Evolutionary conservation across 495 filamentous ascomycete genomes (phyloP), one percentile per base, ranked within the genome.

Genomic region (Aspergillus diversus): DNA sequence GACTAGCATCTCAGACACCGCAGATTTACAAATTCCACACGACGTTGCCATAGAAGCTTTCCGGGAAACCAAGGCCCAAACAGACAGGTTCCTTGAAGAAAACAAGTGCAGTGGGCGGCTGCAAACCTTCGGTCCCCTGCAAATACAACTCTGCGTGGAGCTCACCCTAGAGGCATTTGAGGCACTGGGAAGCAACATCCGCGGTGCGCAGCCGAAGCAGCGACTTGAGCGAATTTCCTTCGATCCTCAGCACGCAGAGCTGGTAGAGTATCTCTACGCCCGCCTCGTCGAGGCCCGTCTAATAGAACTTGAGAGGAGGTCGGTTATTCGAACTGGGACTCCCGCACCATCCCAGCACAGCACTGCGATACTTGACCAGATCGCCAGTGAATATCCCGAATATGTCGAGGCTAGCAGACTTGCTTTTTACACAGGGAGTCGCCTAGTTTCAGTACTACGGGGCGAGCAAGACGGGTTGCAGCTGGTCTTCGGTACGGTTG

Each of bases 151-250:
- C 0, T 80, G 76, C 46, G 55, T 79, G 1, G 71, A 74, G 2
- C 64, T 79, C 27, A 71, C 69, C 7, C 52, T 80, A 7, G 78
- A 85, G 48, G 77, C 81, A 12, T 82, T 84, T 42, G 74, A 83
- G 33, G 15, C 75, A 21, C 58, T 83, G 1, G 81, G 79, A 7
- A 78, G 65, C 34, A 32, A 63, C 4, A 57, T 85, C 5, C 60
- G 68, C 0, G 62, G 64, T 0, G 75, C 80, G 1, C 57, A 39
- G 15, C 5, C 72, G 0, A 77, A 79, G 4, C 56, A 83, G 39
- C 56, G n/a, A 0, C 57, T 85, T 0, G 11, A 69, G 0, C 74
- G 71, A 3, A 73, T 84, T 13, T 12, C 58, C 0, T 70, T 74
- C 53, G 61, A 68, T 9, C 57, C 71, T 0, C 65, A 80, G 50